These are phyloP conservation scores for Trichomonascus vanleenenianus DNA, from an alignment of 805 yeast genomes.

Conservation along the genomic window DNA sequence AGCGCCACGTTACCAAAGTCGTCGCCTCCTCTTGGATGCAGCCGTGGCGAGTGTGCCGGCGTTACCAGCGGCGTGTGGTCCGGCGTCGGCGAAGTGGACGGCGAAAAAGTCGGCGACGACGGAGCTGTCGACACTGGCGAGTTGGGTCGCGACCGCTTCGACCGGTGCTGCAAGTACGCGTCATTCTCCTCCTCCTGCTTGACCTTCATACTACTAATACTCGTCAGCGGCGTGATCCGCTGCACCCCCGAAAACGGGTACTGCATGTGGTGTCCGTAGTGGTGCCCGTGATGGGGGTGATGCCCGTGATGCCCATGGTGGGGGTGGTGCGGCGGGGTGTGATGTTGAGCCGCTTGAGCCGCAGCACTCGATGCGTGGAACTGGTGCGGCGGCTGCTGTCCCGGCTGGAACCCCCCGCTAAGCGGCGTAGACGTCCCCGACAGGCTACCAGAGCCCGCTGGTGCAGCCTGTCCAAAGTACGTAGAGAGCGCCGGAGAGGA, in stretches of 20 bases:
- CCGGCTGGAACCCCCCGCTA: neutral
- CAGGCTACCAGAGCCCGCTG: neutral
- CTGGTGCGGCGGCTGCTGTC: constrained; percentile 7
- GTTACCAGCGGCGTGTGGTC: constrained; percentile 38
- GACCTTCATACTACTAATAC: constrained; percentile 16
- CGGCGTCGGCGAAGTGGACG: constrained; percentile 33
- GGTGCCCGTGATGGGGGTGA: constrained; percentile 20
- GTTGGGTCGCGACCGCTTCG: constrained; percentile 33
- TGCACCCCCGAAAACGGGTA: constrained; percentile 16
- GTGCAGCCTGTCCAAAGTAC: constrained; percentile 15
- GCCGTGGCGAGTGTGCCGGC: constrained; percentile 39
- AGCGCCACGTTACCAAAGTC: constrained; percentile 28
- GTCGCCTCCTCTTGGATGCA: constrained; percentile 31
- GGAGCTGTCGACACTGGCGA: constrained; percentile 39
- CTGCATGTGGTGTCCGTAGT: constrained; percentile 19
- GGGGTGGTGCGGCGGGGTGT: constrained; percentile 9
- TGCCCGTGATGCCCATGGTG: constrained; percentile 2
- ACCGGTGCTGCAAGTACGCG: constrained; percentile 20
- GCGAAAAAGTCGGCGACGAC: constrained; percentile 32
- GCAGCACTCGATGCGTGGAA: constrained; percentile 5
- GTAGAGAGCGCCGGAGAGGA: constrained; percentile 21
- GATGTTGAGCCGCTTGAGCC: neutral
- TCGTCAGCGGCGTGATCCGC: constrained; percentile 24
- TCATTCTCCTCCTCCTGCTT: constrained; percentile 21
- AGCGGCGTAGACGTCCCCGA: constrained; percentile 1